These are phyloP conservation scores for Pseudoturritis turrita DNA, from an alignment of 345 rosid genomes.

Conservation along the genomic window DNA sequence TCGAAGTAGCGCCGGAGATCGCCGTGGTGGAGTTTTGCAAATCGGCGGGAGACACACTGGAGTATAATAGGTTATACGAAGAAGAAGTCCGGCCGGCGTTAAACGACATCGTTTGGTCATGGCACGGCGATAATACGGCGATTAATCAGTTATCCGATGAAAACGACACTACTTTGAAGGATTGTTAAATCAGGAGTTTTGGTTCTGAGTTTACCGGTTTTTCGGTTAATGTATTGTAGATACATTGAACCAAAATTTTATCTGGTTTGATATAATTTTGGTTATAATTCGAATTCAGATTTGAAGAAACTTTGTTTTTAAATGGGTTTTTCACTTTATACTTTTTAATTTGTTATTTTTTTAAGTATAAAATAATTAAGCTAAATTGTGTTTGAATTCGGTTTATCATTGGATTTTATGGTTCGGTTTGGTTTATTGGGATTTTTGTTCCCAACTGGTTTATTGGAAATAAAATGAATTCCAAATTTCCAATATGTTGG, in stretches of 20 bases:
- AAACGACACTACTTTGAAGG: neutral
- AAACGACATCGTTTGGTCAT: conserved; percentile 75
- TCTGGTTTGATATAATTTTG: conserved; percentile 13
- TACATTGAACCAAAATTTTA: conserved; percentile 7
- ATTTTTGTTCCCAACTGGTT: no score
- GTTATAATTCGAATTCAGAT: neutral
- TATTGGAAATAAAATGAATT: no score
- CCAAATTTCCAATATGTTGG: no score
- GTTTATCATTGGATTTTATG: neutral
- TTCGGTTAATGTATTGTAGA: conserved; percentile 1
- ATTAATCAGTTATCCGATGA: neutral
- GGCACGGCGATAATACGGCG: conserved; percentile 56
- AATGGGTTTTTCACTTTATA: neutral
- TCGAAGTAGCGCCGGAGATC: conserved; percentile 61
- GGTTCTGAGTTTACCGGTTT: neutral
- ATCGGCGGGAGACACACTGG: conserved; percentile 57
- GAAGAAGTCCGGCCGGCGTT: conserved; percentile 70
- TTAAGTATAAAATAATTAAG: no score
- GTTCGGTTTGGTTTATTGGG: neutral
- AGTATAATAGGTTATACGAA: conserved; percentile 49
- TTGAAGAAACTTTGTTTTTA: neutral
- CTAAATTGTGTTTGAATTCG: neutral
- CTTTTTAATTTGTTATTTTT: no score
- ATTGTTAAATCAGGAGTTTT: neutral
- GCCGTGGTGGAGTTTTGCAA: conserved; percentile 68